These are phyloP conservation scores for Moniliella sp. DNA, from an alignment of 1,284 basidiomycete genomes.

Conservation along the genomic window DNA sequence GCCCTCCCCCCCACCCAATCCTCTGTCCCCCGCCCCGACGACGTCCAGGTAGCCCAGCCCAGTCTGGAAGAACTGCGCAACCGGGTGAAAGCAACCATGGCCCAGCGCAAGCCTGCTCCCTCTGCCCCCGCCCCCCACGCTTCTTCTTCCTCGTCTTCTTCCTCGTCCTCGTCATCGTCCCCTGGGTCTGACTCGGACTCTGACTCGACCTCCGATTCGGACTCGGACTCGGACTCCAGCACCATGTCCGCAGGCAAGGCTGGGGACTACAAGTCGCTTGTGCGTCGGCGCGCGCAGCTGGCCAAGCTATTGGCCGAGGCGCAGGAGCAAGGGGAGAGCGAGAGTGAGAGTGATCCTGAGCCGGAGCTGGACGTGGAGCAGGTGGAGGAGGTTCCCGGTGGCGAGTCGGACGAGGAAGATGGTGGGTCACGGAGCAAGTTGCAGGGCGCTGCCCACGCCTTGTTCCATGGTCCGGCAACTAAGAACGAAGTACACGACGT, in stretches of 20 bases:
- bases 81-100: not conserved
- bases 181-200: not conserved
- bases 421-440: conserved; percentile 1
- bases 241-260: not conserved
- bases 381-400: conserved; percentile 1
- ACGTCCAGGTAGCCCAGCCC: no score
- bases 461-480: conserved; percentile 8
- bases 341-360: not conserved
- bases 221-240: conserved; percentile 1
- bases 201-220: conserved; percentile 1
- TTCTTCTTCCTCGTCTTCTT: not conserved
- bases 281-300: not conserved
- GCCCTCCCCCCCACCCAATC: no score
- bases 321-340: not conserved
- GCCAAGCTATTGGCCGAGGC: not conserved
- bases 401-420: conserved; percentile 13
- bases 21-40: no score
- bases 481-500: conserved; percentile 27
- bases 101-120: not conserved
- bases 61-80: not conserved
- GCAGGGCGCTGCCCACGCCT: not conserved
- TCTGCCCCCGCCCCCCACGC: not conserved
- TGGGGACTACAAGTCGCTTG: not conserved
- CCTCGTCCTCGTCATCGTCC: not conserved
- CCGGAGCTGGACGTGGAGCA: not conserved